Evolutionary conservation across 176 grass and related monocot species (phyloP).

Genomic region (Oryza meyeriana): DNA sequence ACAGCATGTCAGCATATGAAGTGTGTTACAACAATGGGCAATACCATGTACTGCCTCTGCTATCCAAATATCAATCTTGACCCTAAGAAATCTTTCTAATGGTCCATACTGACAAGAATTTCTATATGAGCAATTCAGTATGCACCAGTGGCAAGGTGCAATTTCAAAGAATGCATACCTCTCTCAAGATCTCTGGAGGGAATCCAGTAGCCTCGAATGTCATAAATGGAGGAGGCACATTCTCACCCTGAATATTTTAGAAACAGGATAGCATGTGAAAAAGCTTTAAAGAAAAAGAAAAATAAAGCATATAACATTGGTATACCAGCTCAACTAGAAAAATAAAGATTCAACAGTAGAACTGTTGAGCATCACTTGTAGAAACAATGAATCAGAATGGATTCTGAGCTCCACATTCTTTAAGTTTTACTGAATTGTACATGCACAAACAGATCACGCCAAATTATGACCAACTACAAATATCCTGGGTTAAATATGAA

Average conservation of each 20-base stretch:
- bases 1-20: constrained; percentile 42
- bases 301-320: not conserved
- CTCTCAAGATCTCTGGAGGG: constrained; percentile 89
- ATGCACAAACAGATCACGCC: not conserved
- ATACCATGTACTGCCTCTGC: constrained; percentile 13
- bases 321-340: not conserved
- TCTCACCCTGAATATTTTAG: constrained; percentile 69
- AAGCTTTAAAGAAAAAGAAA: constrained; percentile 24
- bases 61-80: not conserved
- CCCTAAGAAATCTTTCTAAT: not conserved
- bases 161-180: constrained; percentile 64
- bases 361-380: constrained; percentile 14
- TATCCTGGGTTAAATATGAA: constrained; percentile 17
- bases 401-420: not conserved
- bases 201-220: constrained; percentile 95
- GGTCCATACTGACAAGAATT: constrained; percentile 3
- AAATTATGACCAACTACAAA: not conserved
- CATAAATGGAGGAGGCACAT: constrained; percentile 97
- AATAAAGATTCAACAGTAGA: constrained; percentile 2
- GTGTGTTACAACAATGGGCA: constrained; percentile 34
- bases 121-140: not conserved
- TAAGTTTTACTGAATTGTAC: not conserved
- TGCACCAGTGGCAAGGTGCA: not conserved
- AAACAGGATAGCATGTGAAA: constrained; percentile 39
- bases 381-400: not conserved